Percentiles rank a stretch among this genome's conserved stretches.
Conservation (phyloP, 176 grass and related monocot species). For the Pontederia crassipes region DNA sequence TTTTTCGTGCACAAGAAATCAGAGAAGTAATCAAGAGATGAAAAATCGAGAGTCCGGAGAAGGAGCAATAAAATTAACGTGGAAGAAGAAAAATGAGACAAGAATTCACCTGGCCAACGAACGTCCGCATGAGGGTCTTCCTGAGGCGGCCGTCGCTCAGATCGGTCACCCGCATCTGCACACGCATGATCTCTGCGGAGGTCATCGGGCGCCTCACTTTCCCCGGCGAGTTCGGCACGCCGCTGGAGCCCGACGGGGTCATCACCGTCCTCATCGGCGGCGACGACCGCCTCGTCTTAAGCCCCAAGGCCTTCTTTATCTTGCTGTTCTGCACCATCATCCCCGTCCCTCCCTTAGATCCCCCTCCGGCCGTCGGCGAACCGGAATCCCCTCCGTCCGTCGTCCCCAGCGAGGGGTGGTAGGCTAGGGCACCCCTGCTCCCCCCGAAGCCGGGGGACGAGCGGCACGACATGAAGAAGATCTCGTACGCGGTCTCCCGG, state of each 20-base stretch:
- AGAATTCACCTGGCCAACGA: conserved; percentile 54
- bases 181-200: conserved; percentile 82
- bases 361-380: neutral
- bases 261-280: conserved; percentile 25
- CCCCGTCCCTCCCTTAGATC: conserved; percentile 30
- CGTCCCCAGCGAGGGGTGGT: neutral
- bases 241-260: conserved; percentile 12
- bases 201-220: conserved; percentile 66
- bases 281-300: conserved; percentile 39
- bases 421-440: neutral
- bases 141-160: conserved; percentile 66
- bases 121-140: conserved; percentile 78
- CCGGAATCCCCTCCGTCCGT: neutral
- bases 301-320: conserved; percentile 73
- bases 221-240: conserved; percentile 30
- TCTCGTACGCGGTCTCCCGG: conserved; percentile 58
- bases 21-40: too few relatives aligned
- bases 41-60: neutral
- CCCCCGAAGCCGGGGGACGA: conserved; percentile 17
- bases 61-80: neutral
- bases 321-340: conserved; percentile 61
- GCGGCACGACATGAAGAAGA: conserved; percentile 70
- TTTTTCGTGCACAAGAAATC: conserved; percentile 10
- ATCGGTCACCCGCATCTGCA: conserved; percentile 84
- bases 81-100: neutral